Base-by-base conservation (phyloP, 2,329 filamentous ascomycete species). In the Penicillium sp. region DNA sequence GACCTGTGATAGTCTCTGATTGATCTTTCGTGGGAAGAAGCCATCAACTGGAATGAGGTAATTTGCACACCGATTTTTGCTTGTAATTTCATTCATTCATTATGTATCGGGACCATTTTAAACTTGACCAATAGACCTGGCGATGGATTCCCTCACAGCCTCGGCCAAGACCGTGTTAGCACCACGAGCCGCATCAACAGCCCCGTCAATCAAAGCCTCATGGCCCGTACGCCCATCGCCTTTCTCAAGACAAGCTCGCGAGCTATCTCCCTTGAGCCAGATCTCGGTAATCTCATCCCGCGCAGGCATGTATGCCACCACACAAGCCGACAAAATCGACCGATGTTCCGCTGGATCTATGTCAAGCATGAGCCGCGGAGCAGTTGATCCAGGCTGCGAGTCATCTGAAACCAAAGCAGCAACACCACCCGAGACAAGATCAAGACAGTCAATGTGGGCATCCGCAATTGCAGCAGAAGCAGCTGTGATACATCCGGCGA, bases 401-500 rank as follows among this genome's bases (percentile, higher is more conserved):
- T 68, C 65, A 53, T 70, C 70, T n/a, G 74, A 60, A 13, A 94
- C 86, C 44, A 96, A 74, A 4, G 91, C 93, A 29, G 93, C 91
- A 38, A 97, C 90, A 27, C 94, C 94, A 9, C 92, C 94, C 29
- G 89, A 84, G 16, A 97, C 87, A 30, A 93, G 83, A 75, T 97
- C 94, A 44, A 97, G 87, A 69, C 91, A 97, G 70, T 99, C 94
- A 57, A 99, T 97, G 8, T 91, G 91, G 1, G 94, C 94, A 76
- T 99, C 94, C 2, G 89, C 89, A 67, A 99, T 85, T 13, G 94
- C 94, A 9, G 93, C 93, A 51, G 91, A 92, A 9, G 93, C 91
- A 51, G 95, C 93, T 0, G 91, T 97, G 64, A 99, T 91, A 69
- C 92, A 97, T 1, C 91, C 91, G 26, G 91, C 87, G 18, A 99